Conservation (phyloP, 768 basidiomycete genomes). For the Xerocomus spinulosus region DNA sequence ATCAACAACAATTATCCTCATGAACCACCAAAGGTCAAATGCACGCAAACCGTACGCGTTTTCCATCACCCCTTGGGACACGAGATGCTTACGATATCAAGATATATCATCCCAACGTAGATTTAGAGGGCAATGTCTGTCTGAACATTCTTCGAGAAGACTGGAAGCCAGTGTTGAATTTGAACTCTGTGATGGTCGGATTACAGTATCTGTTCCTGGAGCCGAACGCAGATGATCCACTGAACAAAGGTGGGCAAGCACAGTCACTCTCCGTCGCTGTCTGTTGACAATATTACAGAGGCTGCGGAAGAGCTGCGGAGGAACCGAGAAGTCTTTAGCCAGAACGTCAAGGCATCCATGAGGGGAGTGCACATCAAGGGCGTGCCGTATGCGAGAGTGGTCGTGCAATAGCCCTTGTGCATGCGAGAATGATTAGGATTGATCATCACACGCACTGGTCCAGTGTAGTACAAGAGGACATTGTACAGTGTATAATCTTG, state of each 20-base stretch:
- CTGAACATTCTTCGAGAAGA: constrained; percentile 98
- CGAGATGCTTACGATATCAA: constrained; percentile 29
- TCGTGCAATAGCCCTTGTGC: constrained; percentile 37
- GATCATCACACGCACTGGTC: neutral
- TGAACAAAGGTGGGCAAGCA: constrained; percentile 88
- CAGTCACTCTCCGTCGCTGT: neutral
- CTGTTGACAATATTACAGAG: constrained; percentile 48
- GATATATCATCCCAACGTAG: constrained; percentile 99
- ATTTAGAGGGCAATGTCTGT: constrained; percentile 97
- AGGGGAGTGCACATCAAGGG: constrained; percentile 75
- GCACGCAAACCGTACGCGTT: constrained; percentile 77
- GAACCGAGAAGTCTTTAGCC: constrained; percentile 77
- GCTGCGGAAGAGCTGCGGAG: constrained; percentile 92
- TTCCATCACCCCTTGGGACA: neutral
- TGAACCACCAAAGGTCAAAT: constrained; percentile 98
- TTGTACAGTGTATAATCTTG: constrained; percentile 5
- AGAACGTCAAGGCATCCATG: constrained; percentile 87
- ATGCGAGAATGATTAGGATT: constrained; percentile 1
- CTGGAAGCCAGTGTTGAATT: constrained; percentile 98
- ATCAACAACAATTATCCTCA: constrained; percentile 99
- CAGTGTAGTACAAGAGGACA: constrained; percentile 4
- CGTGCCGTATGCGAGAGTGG: constrained; percentile 74
- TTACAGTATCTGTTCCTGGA: constrained; percentile 98
- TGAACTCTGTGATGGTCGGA: constrained; percentile 98
- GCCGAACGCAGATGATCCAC: constrained; percentile 96